Evolutionary conservation across 179 eudicot species (phyloP), one percentile per base, ranked within the genome.

Genomic region (Silene coronaria): DNA sequence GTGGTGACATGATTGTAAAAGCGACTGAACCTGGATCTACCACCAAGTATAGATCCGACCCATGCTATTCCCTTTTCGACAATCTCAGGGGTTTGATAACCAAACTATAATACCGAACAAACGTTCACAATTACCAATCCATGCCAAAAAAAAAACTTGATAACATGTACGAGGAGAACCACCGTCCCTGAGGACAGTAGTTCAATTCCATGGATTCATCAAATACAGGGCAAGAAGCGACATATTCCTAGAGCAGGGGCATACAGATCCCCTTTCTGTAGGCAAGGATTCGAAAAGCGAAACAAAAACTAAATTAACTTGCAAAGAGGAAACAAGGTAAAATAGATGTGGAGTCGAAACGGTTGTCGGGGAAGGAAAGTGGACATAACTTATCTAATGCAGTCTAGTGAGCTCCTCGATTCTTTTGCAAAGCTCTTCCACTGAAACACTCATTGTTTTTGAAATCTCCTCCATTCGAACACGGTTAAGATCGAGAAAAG

Each of bases 391-490:
- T 55, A 26, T 14, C 75, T 63, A 82, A 63, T 96, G 98, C 82
- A 96, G 80, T 88, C 99, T 86, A 6, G 99, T 93, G 77, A 96
- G 71, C 83, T 96, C 98, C 79, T 96, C 99, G 8, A 96, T 91
- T 74, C 89, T 90, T 89, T 93, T 93, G 89, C 89, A 91, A 7
- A 96, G 92, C 78, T 96, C 99, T 88, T 93, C 98, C 62, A 96
- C 96, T 0, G 99, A 73, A 70, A 82, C 87, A 53, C 34, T 61
- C 98, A 96, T 88, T 3, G 89, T 83, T 77, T 80, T 88, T 1
- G 98, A 86, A 5, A 96, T 86, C 81, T 96, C 99, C 23, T 93
- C 99, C 92, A 90, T 96, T 62, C 95, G 88, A 78, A n/a, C 74
- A 57, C 98, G 84, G 51, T 89, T 83, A 12, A 96, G 91, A 83